Evolutionary conservation across 441 rosid genomes (phyloP), one percentile per base, ranked within the genome.

Genomic region (Manihot esculenta): DNA sequence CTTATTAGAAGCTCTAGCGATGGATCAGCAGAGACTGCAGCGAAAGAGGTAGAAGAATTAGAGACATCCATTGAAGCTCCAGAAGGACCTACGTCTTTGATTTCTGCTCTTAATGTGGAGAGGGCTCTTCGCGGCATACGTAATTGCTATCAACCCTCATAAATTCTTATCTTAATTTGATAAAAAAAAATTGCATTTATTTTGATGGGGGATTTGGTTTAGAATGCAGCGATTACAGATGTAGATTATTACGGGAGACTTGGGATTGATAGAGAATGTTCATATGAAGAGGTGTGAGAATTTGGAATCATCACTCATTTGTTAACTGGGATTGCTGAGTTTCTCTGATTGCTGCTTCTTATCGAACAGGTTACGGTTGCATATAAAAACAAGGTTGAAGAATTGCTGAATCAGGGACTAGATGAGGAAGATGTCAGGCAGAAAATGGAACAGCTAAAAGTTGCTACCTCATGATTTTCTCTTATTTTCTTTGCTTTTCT

Each of bases 121-220:
- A 83, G 91, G 6, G 97, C 93, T 62, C 91, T 93, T 30, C 91
- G 97, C 8, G 97, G 97, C 82, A 84, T 88, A 55, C 87, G 97
- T 91, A 84, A 84, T 18, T 5, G 61, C 2, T 23, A 11, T 7
- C 0, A 26, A 17, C 10, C 26, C n/a, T n/a, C 30, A 21, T 33
- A 21, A 26, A 49, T 18, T 14, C 26, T 12, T 21, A 12, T 14
- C 24, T 8, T 23, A 13, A 10, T 54, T 21, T 38, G 7, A 9
- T 9, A 38, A 55, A 35, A 12, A 24, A 3, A 21, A 21, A 7
- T 23, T 20, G 21, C 54, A 24, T 30, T 42, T 56, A 20, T 10
- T 23, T 30, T 49, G 15, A 38, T 18, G 70, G 70, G 62, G 41
- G 77, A 45, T 61, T 70, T 78, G 77, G 33, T 80, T 82, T 81